Base-by-base conservation (phyloP, 768 basidiomycete species). In the Tricholoma bakamatsutake region DNA sequence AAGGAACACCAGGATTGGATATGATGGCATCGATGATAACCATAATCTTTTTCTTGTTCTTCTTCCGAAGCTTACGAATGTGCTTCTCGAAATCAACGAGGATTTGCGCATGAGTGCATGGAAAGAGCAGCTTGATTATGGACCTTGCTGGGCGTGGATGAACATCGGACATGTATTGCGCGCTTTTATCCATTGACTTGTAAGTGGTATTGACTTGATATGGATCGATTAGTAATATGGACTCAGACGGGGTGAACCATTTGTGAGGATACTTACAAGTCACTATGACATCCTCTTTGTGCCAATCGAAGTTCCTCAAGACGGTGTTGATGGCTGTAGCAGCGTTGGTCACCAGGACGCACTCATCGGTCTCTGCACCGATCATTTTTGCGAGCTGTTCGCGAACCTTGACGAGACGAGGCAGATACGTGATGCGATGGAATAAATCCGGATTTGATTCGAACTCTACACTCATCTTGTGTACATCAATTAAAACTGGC, bases 11-110 rank as follows among this genome's bases (percentile, higher is more conserved):
- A 0, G 91, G 91, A 40, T 73, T 74, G 9, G 86, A 80, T 3
- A 73, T 68, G 47, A 93, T 85, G 31, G 75, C 69, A 64, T 93
- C 92, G 9, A 93, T 80, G 34, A 93, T 66, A 0, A 84, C 83
- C 18, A 91, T 73, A 1, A 86, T 73, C 66, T 83, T 81, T 56
- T 65, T 64, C 18, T 56, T 62, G 39, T 60, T 50, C 0, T 27
- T 17, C 8, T 18, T 55, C 17, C 57, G 60, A 43, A 60, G 53
- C 4, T 50, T 55, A 28, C 53, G 56, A 37, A 62, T 37, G 35
- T 59, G 56, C 46, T 67, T 68, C 42, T 51, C 85, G 54, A 65
- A 85, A 67, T 5, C 56, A 3, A 55, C 40, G 15, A 65, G 49
- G 28, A 65, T 65, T 2, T 77, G 72, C 0, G 70, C 70, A 50